These are phyloP conservation scores for Colletotrichum australisinense DNA, from an alignment of 2,329 filamentous ascomycete species.

Conservation along the genomic window DNA sequence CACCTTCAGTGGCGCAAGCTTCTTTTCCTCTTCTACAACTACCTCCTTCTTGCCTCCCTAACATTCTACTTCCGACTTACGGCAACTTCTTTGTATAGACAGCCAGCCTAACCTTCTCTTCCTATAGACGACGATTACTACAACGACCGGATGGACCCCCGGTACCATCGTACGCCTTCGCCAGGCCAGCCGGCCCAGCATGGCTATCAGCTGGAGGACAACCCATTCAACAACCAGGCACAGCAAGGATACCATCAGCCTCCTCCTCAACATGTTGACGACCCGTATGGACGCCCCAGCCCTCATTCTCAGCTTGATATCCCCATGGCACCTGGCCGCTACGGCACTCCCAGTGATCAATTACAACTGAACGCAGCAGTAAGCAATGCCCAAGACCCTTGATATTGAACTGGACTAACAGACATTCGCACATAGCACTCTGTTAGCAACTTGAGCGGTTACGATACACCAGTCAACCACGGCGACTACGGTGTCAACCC, in stretches of 20 bases:
- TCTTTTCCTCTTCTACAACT: constrained; percentile 4
- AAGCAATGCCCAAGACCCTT: constrained; percentile 51
- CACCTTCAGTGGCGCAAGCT: constrained; percentile 28
- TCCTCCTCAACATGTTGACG: constrained; percentile 66
- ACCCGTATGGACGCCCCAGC: constrained; percentile 71
- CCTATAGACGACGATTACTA: constrained; percentile 69
- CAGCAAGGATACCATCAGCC: constrained; percentile 43
- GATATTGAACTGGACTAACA: background rate
- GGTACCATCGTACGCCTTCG: constrained; percentile 75
- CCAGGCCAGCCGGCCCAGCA: constrained; percentile 79
- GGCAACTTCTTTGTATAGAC: background rate
- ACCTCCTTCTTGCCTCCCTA: constrained; percentile 22
- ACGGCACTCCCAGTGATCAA: constrained; percentile 75
- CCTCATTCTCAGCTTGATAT: constrained; percentile 23
- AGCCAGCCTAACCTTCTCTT: constrained; percentile 37
- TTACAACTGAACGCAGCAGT: constrained; percentile 88
- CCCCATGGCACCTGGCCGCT: constrained; percentile 47
- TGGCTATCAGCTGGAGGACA: constrained; percentile 86
- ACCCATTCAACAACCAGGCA: constrained; percentile 66
- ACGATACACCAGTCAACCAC: constrained; percentile 58
- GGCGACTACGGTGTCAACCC: constrained; percentile 83
- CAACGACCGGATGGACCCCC: constrained; percentile 68
- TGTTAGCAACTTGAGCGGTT: constrained; percentile 57
- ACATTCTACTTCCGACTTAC: background rate
- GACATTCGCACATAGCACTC: constrained; percentile 56